phyloP scores from a whole-genome alignment of 768 basidiomycete species.

The Kwoniella bestiolae region DNA sequence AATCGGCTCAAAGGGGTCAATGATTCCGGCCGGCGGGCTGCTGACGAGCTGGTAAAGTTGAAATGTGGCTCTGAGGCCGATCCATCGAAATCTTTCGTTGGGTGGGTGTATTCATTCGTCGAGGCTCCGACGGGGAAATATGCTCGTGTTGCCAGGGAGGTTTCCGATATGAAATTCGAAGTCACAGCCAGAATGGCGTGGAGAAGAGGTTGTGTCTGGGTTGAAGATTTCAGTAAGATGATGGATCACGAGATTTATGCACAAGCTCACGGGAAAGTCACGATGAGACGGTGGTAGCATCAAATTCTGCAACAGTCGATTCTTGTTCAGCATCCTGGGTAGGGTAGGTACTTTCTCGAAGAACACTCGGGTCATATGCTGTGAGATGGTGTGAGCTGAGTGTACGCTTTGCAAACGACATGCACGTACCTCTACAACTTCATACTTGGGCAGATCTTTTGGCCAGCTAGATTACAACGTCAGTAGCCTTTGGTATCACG shows the following conservation, averaged over 20 bases:
- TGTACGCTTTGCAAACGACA: not conserved
- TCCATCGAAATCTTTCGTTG: constrained; percentile 29
- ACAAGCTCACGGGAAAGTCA: constrained; percentile 45
- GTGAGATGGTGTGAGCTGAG: not conserved
- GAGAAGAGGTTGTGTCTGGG: constrained; percentile 33
- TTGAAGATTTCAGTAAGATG: not conserved
- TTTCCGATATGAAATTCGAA: constrained; percentile 34
- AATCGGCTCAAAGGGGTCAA: constrained; percentile 32
- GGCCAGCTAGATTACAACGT: constrained; percentile 37
- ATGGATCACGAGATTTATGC: not conserved
- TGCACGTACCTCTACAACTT: constrained; percentile 43
- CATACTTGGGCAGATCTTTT: constrained; percentile 34
- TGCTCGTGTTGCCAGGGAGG: constrained; percentile 23
- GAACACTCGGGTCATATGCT: constrained; percentile 41
- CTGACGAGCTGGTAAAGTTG: not conserved
- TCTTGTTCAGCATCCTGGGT: constrained; percentile 41
- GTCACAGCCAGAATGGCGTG: constrained; percentile 47
- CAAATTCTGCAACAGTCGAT: constrained; percentile 32
- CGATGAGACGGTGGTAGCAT: constrained; percentile 42
- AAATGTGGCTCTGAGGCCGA: not conserved
- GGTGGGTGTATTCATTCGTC: constrained; percentile 28
- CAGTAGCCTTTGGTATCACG: not conserved
- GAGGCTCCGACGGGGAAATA: constrained; percentile 46
- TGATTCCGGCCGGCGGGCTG: not conserved
- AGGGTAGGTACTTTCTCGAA: constrained; percentile 46